These are phyloP conservation scores for Trichosporon sp. DNA, from an alignment of 1,284 basidiomycete species.

Conservation along the genomic window DNA sequence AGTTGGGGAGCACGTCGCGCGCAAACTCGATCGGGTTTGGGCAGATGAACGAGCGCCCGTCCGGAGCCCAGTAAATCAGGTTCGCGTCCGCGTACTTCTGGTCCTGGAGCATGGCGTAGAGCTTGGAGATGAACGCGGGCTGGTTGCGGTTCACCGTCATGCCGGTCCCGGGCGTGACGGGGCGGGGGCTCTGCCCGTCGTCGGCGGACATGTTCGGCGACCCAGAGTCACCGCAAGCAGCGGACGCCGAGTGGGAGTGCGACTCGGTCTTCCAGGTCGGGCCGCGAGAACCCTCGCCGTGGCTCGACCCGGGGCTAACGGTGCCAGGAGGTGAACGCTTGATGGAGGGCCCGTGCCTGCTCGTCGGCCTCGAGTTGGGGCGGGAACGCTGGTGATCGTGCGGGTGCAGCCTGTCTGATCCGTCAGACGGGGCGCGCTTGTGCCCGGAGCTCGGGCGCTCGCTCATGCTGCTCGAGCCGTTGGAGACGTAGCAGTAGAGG, in stretches of 20 bases:
- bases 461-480: background rate
- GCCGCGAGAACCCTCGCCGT: background rate
- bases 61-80: conserved; percentile 54
- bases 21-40: conserved; percentile 57
- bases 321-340: conserved; percentile 6
- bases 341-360: background rate
- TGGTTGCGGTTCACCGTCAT: conserved; percentile 44
- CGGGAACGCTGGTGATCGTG: background rate
- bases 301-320: background rate
- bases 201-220: background rate
- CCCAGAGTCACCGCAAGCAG: background rate
- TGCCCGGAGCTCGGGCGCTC: conserved; percentile 10
- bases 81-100: conserved; percentile 50
- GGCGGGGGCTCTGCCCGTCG: conserved; percentile 28
- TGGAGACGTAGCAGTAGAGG: conserved; percentile 2
- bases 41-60: conserved; percentile 57
- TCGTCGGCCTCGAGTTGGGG: background rate
- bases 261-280: conserved; percentile 18
- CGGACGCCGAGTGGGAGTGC: background rate
- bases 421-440: conserved; percentile 2
- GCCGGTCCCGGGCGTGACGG: conserved; percentile 5
- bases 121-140: conserved; percentile 56
- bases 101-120: conserved; percentile 57
- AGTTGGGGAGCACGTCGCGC: conserved; percentile 55
- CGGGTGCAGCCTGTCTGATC: background rate